phyloP scores from a whole-genome alignment of 148 eudicot genomes.

The Camellia granthamiana region DNA sequence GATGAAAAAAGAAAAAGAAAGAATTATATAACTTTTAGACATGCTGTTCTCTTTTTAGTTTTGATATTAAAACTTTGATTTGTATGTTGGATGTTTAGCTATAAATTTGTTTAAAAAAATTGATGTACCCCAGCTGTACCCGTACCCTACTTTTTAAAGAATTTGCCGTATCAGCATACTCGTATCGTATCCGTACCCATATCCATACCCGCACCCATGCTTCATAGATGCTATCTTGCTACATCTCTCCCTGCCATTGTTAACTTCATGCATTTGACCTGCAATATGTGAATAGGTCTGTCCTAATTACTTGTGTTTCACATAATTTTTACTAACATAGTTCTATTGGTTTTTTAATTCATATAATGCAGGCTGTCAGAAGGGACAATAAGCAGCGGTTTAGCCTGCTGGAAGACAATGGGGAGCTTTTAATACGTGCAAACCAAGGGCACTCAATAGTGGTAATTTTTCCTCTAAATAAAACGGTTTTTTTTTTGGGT shows the following conservation, averaged over 20 bases:
- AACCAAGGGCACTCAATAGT: constrained; percentile 85
- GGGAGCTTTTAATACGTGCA: constrained; percentile 87
- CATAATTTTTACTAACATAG: neutral
- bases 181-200: no score
- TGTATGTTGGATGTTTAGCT: no score
- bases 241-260: neutral
- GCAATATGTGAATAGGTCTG: neutral
- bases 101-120: no score
- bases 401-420: constrained; percentile 83
- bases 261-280: neutral
- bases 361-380: constrained; percentile 63
- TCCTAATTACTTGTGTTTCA: neutral
- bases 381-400: constrained; percentile 91
- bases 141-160: no score
- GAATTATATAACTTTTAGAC: no score
- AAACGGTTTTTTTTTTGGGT: no score
- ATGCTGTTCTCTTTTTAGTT: no score
- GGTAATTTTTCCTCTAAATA: constrained; percentile 33
- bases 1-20: no score
- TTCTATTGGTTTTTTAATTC: constrained; percentile 8
- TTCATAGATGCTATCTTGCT: neutral
- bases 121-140: no score
- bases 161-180: no score
- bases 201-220: no score
- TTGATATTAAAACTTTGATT: no score